These are phyloP conservation scores for Colletotrichum viniferum DNA, from an alignment of 2,329 filamentous ascomycete genomes.

Conservation along the genomic window DNA sequence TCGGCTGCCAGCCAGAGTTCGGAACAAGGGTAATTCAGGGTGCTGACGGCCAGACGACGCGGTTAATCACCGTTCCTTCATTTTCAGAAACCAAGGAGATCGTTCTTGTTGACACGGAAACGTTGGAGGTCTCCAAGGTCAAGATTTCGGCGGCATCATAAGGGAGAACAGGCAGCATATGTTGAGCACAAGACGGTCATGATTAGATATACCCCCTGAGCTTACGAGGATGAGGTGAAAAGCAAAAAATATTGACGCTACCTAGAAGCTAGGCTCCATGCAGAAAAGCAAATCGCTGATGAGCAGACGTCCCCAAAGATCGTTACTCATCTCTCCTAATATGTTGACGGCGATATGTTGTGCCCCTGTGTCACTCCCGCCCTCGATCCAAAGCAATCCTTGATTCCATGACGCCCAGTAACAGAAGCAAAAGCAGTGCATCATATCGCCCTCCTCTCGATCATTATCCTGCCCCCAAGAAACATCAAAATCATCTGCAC, in stretches of 20 bases:
- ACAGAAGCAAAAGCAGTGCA: neutral
- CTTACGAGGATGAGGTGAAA: neutral
- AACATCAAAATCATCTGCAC: neutral
- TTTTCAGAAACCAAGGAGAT: conserved; percentile 82
- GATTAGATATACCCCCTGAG: conserved; percentile 19
- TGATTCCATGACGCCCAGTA: neutral
- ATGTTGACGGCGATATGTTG: neutral
- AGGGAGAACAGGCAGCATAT: neutral
- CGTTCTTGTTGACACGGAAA: conserved; percentile 85
- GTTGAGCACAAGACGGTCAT: conserved; percentile 1
- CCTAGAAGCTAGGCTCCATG: neutral
- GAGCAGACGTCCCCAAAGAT: neutral
- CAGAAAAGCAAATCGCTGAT: neutral
- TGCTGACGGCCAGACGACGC: conserved; percentile 70
- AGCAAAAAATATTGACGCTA: neutral
- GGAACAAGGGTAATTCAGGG: conserved; percentile 73
- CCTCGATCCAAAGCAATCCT: neutral
- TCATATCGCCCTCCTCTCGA: neutral
- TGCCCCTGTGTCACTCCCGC: neutral
- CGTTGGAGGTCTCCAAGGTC: conserved; percentile 76
- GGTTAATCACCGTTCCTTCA: conserved; percentile 81
- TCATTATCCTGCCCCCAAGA: neutral
- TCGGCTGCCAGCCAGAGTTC: conserved; percentile 83
- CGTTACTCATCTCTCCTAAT: neutral
- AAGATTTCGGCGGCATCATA: conserved; percentile 48